Evolutionary conservation across 1,284 basidiomycete genomes (phyloP).

Genomic region (Cutaneotrichosporon cyanovorans): DNA sequence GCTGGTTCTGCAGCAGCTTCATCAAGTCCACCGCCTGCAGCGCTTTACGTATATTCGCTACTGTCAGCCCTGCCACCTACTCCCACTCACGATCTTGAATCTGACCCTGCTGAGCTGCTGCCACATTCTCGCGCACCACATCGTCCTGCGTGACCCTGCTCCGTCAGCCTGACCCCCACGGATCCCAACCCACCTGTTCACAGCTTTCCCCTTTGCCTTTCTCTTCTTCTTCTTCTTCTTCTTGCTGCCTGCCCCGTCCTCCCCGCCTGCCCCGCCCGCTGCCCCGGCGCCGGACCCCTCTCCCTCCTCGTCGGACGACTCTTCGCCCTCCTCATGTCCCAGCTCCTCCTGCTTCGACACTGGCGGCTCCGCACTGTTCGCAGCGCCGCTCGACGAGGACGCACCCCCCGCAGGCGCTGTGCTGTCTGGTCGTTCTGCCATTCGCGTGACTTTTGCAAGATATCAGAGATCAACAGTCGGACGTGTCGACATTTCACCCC

Average conservation of each 20-base stretch:
- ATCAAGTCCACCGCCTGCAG: conserved; percentile 45
- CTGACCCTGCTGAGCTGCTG: not conserved
- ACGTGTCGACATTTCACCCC: no score
- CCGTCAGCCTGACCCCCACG: no score
- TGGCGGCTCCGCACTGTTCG: not conserved
- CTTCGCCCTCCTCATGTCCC: conserved; percentile 9
- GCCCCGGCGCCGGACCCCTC: conserved; percentile 15
- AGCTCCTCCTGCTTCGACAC: conserved; percentile 9
- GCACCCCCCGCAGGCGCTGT: not conserved
- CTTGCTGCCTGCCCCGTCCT: conserved; percentile 18
- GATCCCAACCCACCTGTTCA: no score
- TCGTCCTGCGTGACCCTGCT: conserved; percentile 7
- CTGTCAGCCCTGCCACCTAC: conserved; percentile 1
- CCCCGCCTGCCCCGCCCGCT: conserved; percentile 18
- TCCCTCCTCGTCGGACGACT: conserved; percentile 8
- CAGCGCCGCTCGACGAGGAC: no score
- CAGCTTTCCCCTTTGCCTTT: conserved; percentile 36
- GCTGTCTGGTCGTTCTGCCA: not conserved
- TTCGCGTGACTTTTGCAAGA: not conserved
- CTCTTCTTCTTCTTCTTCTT: conserved; percentile 24
- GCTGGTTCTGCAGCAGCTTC: conserved; percentile 45
- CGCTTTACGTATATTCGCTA: conserved; percentile 41
- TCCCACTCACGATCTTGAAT: conserved; percentile 2
- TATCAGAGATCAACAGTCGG: no score
- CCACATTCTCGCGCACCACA: conserved; percentile 12